Conservation (phyloP, 805 yeast species). For the Groenewaldozyma salmanticensis region DNA sequence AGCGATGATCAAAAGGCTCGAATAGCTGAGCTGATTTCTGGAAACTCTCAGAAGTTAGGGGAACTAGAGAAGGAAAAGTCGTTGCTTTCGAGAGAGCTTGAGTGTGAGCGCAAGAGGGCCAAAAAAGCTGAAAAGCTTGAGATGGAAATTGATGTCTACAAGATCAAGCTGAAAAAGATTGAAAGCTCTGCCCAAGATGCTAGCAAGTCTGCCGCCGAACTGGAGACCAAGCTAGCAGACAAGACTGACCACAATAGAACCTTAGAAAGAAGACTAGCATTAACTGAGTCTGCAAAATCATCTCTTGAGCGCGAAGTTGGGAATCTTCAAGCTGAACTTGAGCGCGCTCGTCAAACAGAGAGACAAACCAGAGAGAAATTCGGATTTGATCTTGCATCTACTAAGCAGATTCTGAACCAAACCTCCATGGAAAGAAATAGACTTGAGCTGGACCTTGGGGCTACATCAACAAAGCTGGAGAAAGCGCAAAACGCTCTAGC, state of each 20-base stretch:
- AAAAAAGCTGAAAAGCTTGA: constrained; percentile 10
- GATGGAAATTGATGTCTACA: constrained; percentile 12
- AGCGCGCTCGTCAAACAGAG: neutral
- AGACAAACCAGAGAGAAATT: too few species aligned
- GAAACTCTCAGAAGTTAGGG: constrained; percentile 2
- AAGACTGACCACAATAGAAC: neutral
- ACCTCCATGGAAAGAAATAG: neutral
- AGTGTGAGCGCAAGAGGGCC: constrained; percentile 11
- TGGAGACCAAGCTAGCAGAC: constrained; percentile 8
- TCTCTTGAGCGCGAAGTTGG: constrained; percentile 20
- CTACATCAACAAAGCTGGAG: neutral
- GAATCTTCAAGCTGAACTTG: constrained; percentile 21
- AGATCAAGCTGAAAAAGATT: constrained; percentile 12
- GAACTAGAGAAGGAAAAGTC: constrained; percentile 9
- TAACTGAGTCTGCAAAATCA: neutral
- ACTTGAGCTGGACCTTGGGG: neutral
- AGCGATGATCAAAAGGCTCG: constrained; percentile 1
- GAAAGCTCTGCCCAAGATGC: constrained; percentile 14
- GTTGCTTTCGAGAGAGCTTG: constrained; percentile 12
- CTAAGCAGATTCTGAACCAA: neutral
- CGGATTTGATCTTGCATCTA: neutral
- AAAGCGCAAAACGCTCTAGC: neutral
- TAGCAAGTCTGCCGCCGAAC: constrained; percentile 4
- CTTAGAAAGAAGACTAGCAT: constrained; percentile 4
- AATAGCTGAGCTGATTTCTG: neutral